phyloP scores from a whole-genome alignment of 805 yeast genomes.

The Saturnispora hagleri region DNA sequence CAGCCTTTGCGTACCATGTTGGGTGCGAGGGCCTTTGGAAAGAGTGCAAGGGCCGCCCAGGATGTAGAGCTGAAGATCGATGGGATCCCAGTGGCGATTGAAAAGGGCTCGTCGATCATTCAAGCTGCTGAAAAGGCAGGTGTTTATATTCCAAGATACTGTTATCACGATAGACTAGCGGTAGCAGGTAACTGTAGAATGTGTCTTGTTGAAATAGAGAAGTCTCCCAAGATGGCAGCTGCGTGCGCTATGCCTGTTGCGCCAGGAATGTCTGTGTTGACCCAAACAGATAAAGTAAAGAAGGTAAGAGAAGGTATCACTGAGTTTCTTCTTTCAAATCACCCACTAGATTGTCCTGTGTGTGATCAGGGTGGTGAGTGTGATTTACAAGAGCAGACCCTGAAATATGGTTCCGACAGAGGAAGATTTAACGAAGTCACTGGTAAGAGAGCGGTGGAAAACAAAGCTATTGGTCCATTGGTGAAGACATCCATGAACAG shows the following conservation, averaged over 20 bases:
- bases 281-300: slow-evolving; percentile 67
- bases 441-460: slow-evolving; percentile 86
- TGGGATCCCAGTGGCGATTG: slow-evolving; percentile 67
- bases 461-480: slow-evolving; percentile 83
- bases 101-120: slow-evolving; percentile 79
- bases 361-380: slow-evolving; percentile 96
- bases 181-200: slow-evolving; percentile 90
- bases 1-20: slow-evolving; percentile 1
- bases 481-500: slow-evolving; percentile 88
- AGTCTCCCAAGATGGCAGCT: slow-evolving; percentile 83
- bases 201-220: slow-evolving; percentile 86
- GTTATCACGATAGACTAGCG: slow-evolving; percentile 85
- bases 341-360: slow-evolving; percentile 86
- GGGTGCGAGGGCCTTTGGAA: slow-evolving; percentile 10
- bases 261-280: slow-evolving; percentile 79
- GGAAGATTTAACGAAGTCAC: slow-evolving; percentile 75
- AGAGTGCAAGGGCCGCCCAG: slow-evolving; percentile 7
- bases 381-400: slow-evolving; percentile 81
- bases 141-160: slow-evolving; percentile 77
- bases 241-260: slow-evolving; percentile 91
- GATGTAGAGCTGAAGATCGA: slow-evolving; percentile 42
- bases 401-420: slow-evolving; percentile 77
- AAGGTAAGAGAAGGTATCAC: slow-evolving; percentile 87
- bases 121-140: slow-evolving; percentile 93
- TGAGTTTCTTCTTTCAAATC: slow-evolving; percentile 79